Percentiles rank a stretch among this genome's conserved stretches.
phyloP scores from a whole-genome alignment of 1,284 basidiomycete species.

The Sporisorium graminicola region DNA sequence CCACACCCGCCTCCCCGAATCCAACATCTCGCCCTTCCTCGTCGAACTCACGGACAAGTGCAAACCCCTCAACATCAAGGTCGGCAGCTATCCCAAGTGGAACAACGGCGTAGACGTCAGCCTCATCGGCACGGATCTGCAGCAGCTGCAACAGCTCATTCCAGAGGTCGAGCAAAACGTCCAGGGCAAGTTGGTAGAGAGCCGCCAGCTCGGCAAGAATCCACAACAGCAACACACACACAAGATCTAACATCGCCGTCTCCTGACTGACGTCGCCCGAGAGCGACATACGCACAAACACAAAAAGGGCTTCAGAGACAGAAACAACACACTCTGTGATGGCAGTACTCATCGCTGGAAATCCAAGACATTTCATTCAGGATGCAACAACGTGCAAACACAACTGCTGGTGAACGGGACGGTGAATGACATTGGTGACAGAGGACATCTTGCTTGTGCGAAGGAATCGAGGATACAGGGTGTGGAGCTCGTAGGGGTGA shows the following conservation, averaged over 20 bases:
- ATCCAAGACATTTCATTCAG: too few species aligned
- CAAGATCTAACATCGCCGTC: slow-evolving; percentile 31
- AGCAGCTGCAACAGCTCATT: slow-evolving; percentile 31
- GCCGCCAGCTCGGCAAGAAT: slow-evolving; percentile 70
- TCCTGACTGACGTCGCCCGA: too few species aligned
- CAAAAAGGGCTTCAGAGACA: too few species aligned
- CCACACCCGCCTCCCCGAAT: slow-evolving; percentile 78
- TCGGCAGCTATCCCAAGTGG: slow-evolving; percentile 79
- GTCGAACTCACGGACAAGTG: slow-evolving; percentile 81
- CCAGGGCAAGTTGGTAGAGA: slow-evolving; percentile 72
- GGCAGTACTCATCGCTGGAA: too few species aligned
- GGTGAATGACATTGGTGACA: too few species aligned
- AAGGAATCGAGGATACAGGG: not conserved
- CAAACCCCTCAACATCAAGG: slow-evolving; percentile 80
- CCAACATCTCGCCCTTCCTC: slow-evolving; percentile 86
- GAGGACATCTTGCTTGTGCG: too few species aligned
- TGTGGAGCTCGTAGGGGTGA: not conserved
- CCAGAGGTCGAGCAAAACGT: slow-evolving; percentile 71
- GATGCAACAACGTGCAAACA: too few species aligned
- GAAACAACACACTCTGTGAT: too few species aligned
- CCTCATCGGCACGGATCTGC: slow-evolving; percentile 78
- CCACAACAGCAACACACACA: slow-evolving; percentile 13
- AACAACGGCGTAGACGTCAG: slow-evolving; percentile 78
- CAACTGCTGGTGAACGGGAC: too few species aligned
- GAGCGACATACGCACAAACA: not conserved